Percentiles rank a stretch among this genome's conserved stretches.
Conservation (phyloP, 2,329 filamentous ascomycete species). For the Ophiosphaerella narmari region DNA sequence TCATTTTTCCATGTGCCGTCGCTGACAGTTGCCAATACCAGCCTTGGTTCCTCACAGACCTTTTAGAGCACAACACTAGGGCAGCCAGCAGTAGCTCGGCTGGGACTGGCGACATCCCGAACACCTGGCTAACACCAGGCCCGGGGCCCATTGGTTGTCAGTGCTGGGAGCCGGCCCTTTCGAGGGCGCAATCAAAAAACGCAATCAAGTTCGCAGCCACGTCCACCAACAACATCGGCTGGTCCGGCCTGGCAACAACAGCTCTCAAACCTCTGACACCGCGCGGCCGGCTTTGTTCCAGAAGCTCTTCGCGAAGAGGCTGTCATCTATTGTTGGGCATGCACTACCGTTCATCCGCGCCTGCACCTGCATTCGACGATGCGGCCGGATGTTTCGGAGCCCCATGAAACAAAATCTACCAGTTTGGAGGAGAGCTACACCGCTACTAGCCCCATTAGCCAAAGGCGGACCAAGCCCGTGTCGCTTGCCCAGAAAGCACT, state of each 20-base stretch:
- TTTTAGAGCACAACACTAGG: not conserved
- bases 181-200: slow-evolving; percentile 5
- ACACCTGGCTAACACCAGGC: slow-evolving; percentile 2
- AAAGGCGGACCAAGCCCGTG: no score
- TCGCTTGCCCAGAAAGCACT: not conserved
- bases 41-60: no score
- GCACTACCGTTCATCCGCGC: not conserved
- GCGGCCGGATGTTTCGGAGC: not conserved
- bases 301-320: slow-evolving; percentile 2
- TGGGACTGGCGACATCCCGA: slow-evolving; percentile 10
- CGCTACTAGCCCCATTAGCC: no score
- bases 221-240: slow-evolving; percentile 2
- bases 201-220: slow-evolving; percentile 5
- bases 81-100: slow-evolving; percentile 5
- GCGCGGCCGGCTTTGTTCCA: slow-evolving; percentile 6
- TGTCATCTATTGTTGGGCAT: slow-evolving; percentile 4
- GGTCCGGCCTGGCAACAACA: not conserved
- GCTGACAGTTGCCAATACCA: no score
- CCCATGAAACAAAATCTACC: not conserved
- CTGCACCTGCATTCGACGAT: not conserved
- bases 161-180: not conserved
- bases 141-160: not conserved
- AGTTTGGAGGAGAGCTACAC: no score
- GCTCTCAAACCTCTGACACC: not conserved
- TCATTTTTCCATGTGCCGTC: no score